Evolutionary conservation across 2,329 filamentous ascomycete genomes (phyloP).

Genomic region (Dactylellina drechsleri): DNA sequence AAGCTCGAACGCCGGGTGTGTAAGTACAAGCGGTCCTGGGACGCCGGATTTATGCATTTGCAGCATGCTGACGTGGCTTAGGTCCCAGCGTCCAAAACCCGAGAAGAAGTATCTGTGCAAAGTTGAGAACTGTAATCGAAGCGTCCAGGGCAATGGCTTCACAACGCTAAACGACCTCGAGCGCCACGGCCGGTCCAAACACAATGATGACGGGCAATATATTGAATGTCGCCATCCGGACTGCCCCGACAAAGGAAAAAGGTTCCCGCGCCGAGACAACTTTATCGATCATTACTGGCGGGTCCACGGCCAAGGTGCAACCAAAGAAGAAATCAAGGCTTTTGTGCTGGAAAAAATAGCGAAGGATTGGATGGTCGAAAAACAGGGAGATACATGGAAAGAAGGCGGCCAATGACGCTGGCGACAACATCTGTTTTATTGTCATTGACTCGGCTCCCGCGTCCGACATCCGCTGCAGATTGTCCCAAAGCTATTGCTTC

Average conservation of each 20-base stretch:
- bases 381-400: slow-evolving; percentile 31
- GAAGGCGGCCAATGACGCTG: slow-evolving; percentile 6
- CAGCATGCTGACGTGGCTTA: slow-evolving; percentile 53
- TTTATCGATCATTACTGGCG: slow-evolving; percentile 53
- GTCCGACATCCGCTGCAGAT: slow-evolving; percentile 35
- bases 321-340: slow-evolving; percentile 40
- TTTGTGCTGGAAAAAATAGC: slow-evolving; percentile 35
- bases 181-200: slow-evolving; percentile 52
- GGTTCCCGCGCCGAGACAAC: slow-evolving; percentile 48
- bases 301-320: slow-evolving; percentile 41
- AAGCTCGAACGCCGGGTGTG: slow-evolving; percentile 26
- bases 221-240: slow-evolving; percentile 43
- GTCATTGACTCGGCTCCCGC: slow-evolving; percentile 31
- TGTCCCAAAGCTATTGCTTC: slow-evolving; percentile 7
- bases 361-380: slow-evolving; percentile 53
- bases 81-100: slow-evolving; percentile 31
- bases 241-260: slow-evolving; percentile 41
- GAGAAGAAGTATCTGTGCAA: slow-evolving; percentile 44
- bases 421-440: slow-evolving; percentile 8
- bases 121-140: slow-evolving; percentile 26
- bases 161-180: slow-evolving; percentile 54
- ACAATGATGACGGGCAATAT: slow-evolving; percentile 50
- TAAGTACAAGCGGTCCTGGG: slow-evolving; percentile 39
- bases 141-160: slow-evolving; percentile 34
- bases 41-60: slow-evolving; percentile 39